Percentiles rank a stretch among this genome's conserved stretches.
phyloP scores from a whole-genome alignment of 129 eudicot species.

The Cynara cardunculus region DNA sequence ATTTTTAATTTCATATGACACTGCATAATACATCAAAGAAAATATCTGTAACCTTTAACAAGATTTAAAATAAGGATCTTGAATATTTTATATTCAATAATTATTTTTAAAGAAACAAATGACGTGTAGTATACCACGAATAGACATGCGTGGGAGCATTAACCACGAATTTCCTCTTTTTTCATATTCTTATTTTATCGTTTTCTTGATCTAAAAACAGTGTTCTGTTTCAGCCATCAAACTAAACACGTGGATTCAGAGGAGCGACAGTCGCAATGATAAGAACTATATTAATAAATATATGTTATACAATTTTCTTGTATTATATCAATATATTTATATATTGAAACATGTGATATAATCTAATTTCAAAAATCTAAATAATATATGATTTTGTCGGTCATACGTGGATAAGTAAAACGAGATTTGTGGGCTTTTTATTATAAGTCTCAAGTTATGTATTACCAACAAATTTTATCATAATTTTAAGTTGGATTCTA shows the following conservation, averaged over 20 bases:
- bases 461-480: too few species aligned
- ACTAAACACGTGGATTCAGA: background rate
- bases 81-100: background rate
- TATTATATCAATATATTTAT: too few species aligned
- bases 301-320: too few species aligned
- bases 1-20: too few species aligned
- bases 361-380: too few species aligned
- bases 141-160: conserved; percentile 7
- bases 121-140: conserved; percentile 1
- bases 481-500: too few species aligned
- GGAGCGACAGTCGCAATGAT: background rate
- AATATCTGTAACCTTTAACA: background rate
- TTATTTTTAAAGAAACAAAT: background rate
- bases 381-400: too few species aligned
- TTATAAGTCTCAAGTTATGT: too few species aligned
- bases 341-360: background rate
- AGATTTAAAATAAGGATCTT: background rate
- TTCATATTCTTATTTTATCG: background rate
- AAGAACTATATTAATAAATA: too few species aligned
- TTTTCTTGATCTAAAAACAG: background rate
- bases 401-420: too few species aligned
- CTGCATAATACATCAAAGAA: too few species aligned
- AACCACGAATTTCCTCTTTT: conserved; percentile 20
- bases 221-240: background rate
- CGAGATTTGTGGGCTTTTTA: too few species aligned